These are phyloP conservation scores for Silene conica DNA, from an alignment of 148 eudicot species.

Conservation along the genomic window DNA sequence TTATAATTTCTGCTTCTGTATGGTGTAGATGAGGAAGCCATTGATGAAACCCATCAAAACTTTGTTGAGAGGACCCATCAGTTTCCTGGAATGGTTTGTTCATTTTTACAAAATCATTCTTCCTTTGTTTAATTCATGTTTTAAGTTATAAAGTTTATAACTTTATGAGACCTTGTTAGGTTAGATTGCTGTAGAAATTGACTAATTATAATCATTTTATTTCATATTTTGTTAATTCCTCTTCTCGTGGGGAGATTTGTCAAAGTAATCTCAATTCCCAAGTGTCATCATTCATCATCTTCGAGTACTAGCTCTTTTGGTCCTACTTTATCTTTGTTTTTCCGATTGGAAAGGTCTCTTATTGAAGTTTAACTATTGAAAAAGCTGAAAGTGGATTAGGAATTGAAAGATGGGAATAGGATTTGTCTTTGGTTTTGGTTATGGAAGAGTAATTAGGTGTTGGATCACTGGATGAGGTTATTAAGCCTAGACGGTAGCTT, in stretches of 20 bases:
- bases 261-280: too few species aligned
- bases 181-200: not conserved
- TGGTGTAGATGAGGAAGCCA: constrained; percentile 50
- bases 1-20: not conserved
- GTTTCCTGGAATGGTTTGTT: constrained; percentile 73
- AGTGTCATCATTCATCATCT: too few species aligned
- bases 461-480: too few species aligned
- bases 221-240: too few species aligned
- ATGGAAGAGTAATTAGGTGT: not conserved
- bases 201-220: too few species aligned
- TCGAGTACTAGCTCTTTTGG: too few species aligned
- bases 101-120: not conserved
- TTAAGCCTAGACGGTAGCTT: too few species aligned
- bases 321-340: too few species aligned
- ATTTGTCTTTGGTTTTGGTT: not conserved
- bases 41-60: constrained; percentile 31
- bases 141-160: not conserved
- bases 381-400: not conserved
- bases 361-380: not conserved
- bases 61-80: constrained; percentile 72
- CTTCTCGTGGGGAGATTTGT: too few species aligned
- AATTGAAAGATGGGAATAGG: not conserved
- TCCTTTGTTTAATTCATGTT: not conserved
- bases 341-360: not conserved
- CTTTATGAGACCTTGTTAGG: not conserved